Evolutionary conservation across 2,329 filamentous ascomycete genomes (phyloP), one percentile per base, ranked within the genome.

Genomic region (Ceratocystis huliohia): DNA sequence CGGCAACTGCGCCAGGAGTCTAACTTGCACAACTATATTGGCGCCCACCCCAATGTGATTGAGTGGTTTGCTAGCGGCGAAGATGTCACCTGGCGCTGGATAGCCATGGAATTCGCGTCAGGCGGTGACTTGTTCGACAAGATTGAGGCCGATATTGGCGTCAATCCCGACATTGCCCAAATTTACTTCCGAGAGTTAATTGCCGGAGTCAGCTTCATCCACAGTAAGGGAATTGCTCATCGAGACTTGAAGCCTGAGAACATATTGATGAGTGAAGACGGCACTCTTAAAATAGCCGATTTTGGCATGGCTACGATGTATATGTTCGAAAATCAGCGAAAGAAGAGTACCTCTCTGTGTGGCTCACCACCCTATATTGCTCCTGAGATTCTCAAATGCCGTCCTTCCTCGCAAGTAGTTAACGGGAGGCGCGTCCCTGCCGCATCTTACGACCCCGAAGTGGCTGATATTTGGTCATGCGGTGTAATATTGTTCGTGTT

Each of bases 61-160:
- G 88, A 91, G 73, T 96, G 91, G 82, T 91, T 95, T 71, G 87
- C 88, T 53, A 88, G 87, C 1, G 93, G 91, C 65, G 90, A 96
- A 75, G 92, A 99, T 74, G 73, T 81, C 0, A 78, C 87, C 20
- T 99, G 94, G 93, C 85, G 89, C 71, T 99, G 94, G 94, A 96
- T 99, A 71, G 93, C 92, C 48, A 96, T 99, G 91, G 94, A 99
- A 76, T 88, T 90, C 71, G 94, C 94, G 59, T 90, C 95, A 72
- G 94, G 94, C 53, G 94, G 94, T 10, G 94, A 99, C 74, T 81
- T 99, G 6, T 99, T 99, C 75, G 94, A 99, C 84, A 99, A 99
- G 80, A 97, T 99, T 71, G 95, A 99, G 77, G 92, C 94, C 20
- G 94, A 99, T 75, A 89, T 93, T 57, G 94, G 94, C 61, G 91